Evolutionary conservation across 176 grass and related monocot species (phyloP), one percentile per base, ranked within the genome.

Genomic region (Luzula sylvatica): DNA sequence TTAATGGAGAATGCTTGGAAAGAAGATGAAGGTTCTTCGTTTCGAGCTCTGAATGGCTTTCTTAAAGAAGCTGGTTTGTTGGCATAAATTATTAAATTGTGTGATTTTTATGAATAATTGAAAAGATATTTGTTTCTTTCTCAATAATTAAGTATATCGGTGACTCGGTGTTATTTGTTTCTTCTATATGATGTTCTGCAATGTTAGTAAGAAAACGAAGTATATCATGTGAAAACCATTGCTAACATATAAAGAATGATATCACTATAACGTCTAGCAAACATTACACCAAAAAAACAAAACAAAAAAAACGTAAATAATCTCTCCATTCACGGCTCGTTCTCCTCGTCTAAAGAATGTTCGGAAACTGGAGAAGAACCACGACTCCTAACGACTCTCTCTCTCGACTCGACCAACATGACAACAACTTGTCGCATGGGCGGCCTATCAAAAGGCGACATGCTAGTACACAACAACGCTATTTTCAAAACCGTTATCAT

Each of bases 401-500:
- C 93, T 80, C 79, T 90, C 43, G 86, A 92, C 77, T 92, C 86
- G 3, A 83, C 62, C 66, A 98, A 55, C 93, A 98, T 92, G 54
- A 87, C 69, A 77, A 98, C 85, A 72, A 98, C 82, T 77, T 98
- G 72, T 66, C 93, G 67, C 93, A 98, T 98, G 3, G 86, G 55
- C 61, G 93, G 86, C 71, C 93, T 90, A 42, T 92, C 82, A 12
- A 66, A 70, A 3, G 93, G 93, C 29, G 93, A 80, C 68, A 79
- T 65, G 55, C n/a, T 87, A 73, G 86, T 87, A 74, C 93, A 98
- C 17, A 90, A 27, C 82, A 98, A 66, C 60, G 93, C 93, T 14
- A 98, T 83, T 80, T 98, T 92, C 72, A 98, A 13, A 57, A 98
- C 82, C 45, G 71, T 74, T 5, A 98, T 90, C 86, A 98, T 98